Conservation (phyloP, 495 filamentous ascomycete genomes). For the Oleoguttula mirabilis region DNA sequence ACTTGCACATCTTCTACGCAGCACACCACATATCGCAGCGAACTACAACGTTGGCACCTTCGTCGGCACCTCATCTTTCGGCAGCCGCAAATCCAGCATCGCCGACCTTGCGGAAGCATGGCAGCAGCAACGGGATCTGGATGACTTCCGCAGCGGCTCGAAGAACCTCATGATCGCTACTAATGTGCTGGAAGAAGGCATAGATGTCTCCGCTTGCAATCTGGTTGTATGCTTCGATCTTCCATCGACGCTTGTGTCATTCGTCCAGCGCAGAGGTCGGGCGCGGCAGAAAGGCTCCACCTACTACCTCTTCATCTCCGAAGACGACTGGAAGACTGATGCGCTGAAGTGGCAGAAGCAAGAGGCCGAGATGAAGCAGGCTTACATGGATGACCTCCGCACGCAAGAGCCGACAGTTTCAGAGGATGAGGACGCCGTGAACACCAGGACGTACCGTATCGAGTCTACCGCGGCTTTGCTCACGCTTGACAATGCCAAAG, state of each 20-base stretch:
- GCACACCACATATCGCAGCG: conserved; percentile 44
- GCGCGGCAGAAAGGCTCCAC: conserved; percentile 62
- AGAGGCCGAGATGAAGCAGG: conserved; percentile 60
- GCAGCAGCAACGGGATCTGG: conserved; percentile 47
- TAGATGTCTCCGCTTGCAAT: conserved; percentile 78
- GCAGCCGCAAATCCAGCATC: conserved; percentile 35
- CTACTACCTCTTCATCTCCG: conserved; percentile 52
- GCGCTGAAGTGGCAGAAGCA: conserved; percentile 45
- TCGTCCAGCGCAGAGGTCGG: conserved; percentile 77
- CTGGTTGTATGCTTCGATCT: conserved; percentile 75
- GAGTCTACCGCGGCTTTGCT: conserved; percentile 55
- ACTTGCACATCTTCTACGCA: conserved; percentile 51
- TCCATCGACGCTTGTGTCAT: conserved; percentile 67
- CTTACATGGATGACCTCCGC: conserved; percentile 60
- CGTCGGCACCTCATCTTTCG: conserved; percentile 54
- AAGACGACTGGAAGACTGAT: conserved; percentile 29
- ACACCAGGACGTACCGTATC: conserved; percentile 32
- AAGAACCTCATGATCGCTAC: conserved; percentile 76
- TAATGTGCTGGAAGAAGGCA: conserved; percentile 80
- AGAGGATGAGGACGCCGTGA: conserved; percentile 34
- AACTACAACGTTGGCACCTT: conserved; percentile 52
- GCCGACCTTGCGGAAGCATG: conserved; percentile 47
- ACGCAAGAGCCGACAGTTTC: conserved; percentile 32
- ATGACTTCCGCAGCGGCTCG: conserved; percentile 53
- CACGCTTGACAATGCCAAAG: conserved; percentile 55